These are phyloP conservation scores for Turnera subulata DNA, from an alignment of 345 rosid species.

Conservation along the genomic window DNA sequence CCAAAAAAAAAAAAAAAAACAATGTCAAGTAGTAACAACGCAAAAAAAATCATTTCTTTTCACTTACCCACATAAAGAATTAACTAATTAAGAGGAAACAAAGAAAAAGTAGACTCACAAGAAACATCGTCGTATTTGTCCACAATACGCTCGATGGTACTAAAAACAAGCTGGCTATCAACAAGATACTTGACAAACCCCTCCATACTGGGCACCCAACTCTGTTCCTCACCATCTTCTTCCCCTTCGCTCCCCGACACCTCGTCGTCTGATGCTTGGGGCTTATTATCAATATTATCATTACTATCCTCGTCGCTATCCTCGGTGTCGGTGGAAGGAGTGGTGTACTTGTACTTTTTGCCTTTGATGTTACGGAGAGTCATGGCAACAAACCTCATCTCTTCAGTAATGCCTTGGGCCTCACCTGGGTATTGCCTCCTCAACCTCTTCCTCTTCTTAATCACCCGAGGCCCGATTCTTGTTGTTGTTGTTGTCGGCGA, in stretches of 20 bases:
- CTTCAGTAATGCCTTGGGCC: slow-evolving; percentile 74
- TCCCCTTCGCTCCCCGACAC: slow-evolving; percentile 8
- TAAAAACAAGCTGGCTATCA: slow-evolving; percentile 70
- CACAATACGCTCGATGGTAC: slow-evolving; percentile 64
- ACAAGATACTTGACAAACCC: slow-evolving; percentile 73
- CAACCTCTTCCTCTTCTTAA: slow-evolving; percentile 59
- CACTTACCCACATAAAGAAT: no score
- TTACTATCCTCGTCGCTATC: slow-evolving; percentile 4
- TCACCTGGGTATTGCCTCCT: slow-evolving; percentile 84
- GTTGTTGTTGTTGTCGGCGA: slow-evolving; percentile 2
- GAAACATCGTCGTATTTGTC: slow-evolving; percentile 78
- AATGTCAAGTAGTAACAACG: no score
- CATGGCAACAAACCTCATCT: slow-evolving; percentile 96
- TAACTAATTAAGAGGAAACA: neutral
- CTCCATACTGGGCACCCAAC: slow-evolving; percentile 65
- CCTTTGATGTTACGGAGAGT: slow-evolving; percentile 74
- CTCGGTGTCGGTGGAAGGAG: neutral
- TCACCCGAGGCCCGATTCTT: slow-evolving; percentile 18
- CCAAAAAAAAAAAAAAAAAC: no score
- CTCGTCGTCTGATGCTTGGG: slow-evolving; percentile 11
- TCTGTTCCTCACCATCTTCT: slow-evolving; percentile 18
- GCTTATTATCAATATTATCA: slow-evolving; percentile 14
- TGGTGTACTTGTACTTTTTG: slow-evolving; percentile 25
- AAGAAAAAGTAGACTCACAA: slow-evolving; percentile 42
- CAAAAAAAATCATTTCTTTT: no score